Percentiles rank a stretch among this genome's conserved stretches.
These are phyloP conservation scores for Micractinium conductrix DNA, from an alignment of 139 green algal species.

Conservation along the genomic window DNA sequence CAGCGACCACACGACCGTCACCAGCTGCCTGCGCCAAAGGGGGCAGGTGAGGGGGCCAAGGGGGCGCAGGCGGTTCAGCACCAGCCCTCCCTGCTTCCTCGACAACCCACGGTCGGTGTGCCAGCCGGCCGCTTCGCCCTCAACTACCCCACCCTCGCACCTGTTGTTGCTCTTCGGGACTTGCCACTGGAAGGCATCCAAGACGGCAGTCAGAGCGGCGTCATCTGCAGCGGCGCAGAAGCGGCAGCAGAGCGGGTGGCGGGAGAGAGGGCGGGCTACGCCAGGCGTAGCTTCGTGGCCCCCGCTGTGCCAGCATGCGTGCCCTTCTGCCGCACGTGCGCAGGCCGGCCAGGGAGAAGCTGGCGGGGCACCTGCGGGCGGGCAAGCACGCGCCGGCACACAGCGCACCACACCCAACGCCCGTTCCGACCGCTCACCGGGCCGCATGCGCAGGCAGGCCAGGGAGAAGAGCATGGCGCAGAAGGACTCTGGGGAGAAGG, in stretches of 20 bases:
- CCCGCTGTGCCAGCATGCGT: too few species aligned
- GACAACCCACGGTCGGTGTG: too few species aligned
- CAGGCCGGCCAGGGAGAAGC: too few species aligned
- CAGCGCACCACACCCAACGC: too few species aligned
- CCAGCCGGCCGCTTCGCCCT: not conserved
- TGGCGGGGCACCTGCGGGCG: too few species aligned
- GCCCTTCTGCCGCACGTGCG: too few species aligned
- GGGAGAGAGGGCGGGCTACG: too few species aligned
- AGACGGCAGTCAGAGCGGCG: constrained; percentile 1
- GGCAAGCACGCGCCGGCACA: too few species aligned
- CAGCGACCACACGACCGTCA: not conserved
- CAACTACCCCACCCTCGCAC: not conserved
- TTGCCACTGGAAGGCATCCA: constrained; percentile 4
- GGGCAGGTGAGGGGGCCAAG: not conserved
- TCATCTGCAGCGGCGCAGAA: constrained; percentile 1
- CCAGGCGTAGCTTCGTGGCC: too few species aligned
- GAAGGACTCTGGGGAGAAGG: constrained; percentile 26
- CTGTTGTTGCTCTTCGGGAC: constrained; percentile 1
- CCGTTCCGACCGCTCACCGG: not conserved
- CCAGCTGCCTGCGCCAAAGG: too few species aligned
- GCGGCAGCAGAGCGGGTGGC: not conserved
- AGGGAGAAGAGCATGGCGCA: constrained; percentile 20
- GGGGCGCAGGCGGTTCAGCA: too few species aligned
- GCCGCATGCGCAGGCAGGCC: constrained; percentile 20
- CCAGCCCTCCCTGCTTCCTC: too few species aligned